Evolutionary conservation across 495 filamentous ascomycete genomes (phyloP), one percentile per base, ranked within the genome.

Genomic region (Usnea hakonensis): DNA sequence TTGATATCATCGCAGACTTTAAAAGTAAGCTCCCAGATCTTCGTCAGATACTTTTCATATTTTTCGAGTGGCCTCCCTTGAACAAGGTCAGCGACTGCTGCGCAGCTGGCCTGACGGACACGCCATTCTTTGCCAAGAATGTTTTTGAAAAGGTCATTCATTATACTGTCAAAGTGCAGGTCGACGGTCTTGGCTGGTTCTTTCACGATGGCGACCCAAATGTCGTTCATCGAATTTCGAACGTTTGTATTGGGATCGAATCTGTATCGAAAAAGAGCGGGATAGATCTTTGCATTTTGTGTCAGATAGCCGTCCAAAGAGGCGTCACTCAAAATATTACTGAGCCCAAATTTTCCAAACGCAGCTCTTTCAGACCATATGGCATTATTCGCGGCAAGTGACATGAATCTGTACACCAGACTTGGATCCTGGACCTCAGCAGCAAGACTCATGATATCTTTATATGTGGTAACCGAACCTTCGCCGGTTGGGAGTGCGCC

Each of bases 351-450:
- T 19, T 91, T 83, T 19, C 94, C 93, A 73, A 98, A 96, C 1
- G 94, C 92, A 3, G 94, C 93, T 28, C 94, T 85, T 26, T 90
- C 95, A 4, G 91, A 91, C 94, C 94, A 98, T 37, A 95, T 90
- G 1, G 92, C 90, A 60, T 95, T 95, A 65, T 96, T 94, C 2
- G 90, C 87, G 3, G 94, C 94, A 62, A 98, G 76, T 1, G 90
- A 90, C 94, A 98, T 98, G 72, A 97, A 96, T 60, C 91, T 87
- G 74, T 98, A 98, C 10, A 97, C 90, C 4, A 98, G 79, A 62
- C 90, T 94, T 33, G 91, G 90, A 70, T 97, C 92, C 26, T 94
- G 94, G 19, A 96, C 89, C 76, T 98, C 94, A 57, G 90, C 84
- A 21, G 94, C 93, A 37, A 98, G 79, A 65, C 81, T 92, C 79